A percentile compares a stretch with the other conserved stretches of the same genome.
These are phyloP conservation scores for Malassezia obtusa DNA, from an alignment of 1,284 basidiomycete species.

Conservation along the genomic window DNA sequence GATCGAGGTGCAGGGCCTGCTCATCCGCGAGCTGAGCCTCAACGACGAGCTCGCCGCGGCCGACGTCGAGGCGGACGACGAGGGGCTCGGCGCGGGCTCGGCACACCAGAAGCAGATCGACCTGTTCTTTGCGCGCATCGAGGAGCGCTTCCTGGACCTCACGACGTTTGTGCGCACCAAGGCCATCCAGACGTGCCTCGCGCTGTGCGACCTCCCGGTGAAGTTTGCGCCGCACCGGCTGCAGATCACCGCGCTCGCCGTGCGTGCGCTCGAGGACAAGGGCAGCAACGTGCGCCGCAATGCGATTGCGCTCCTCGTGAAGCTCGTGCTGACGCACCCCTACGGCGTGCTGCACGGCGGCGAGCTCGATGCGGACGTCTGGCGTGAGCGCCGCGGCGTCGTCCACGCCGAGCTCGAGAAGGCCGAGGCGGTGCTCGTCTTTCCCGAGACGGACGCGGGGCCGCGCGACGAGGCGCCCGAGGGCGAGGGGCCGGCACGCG, in stretches of 20 bases:
- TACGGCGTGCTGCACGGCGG: slow-evolving; percentile 79
- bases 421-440: slow-evolving; percentile 31
- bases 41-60: slow-evolving; percentile 15
- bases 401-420: slow-evolving; percentile 55
- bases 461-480: slow-evolving; percentile 3
- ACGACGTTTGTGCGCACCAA: slow-evolving; percentile 85
- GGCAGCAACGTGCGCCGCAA: slow-evolving; percentile 74
- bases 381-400: slow-evolving; percentile 59
- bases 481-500: slow-evolving; percentile 13
- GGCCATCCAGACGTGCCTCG: slow-evolving; percentile 66
- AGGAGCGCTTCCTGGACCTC: slow-evolving; percentile 76
- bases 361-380: slow-evolving; percentile 62
- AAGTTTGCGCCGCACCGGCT: slow-evolving; percentile 82
- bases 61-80: slow-evolving; percentile 20
- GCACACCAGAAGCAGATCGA: slow-evolving; percentile 72
- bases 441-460: slow-evolving; percentile 48
- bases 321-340: slow-evolving; percentile 77
- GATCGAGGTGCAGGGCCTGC: slow-evolving; percentile 44
- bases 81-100: slow-evolving; percentile 41
- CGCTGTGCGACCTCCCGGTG: slow-evolving; percentile 60
- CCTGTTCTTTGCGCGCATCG: slow-evolving; percentile 69
- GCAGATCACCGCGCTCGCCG: slow-evolving; percentile 64
- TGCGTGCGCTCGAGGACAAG: slow-evolving; percentile 80
- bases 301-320: slow-evolving; percentile 67
- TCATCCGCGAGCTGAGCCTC: slow-evolving; percentile 49